phyloP scores from a whole-genome alignment of 2,329 filamentous ascomycete species.

The Aspergillus aculeatus region DNA sequence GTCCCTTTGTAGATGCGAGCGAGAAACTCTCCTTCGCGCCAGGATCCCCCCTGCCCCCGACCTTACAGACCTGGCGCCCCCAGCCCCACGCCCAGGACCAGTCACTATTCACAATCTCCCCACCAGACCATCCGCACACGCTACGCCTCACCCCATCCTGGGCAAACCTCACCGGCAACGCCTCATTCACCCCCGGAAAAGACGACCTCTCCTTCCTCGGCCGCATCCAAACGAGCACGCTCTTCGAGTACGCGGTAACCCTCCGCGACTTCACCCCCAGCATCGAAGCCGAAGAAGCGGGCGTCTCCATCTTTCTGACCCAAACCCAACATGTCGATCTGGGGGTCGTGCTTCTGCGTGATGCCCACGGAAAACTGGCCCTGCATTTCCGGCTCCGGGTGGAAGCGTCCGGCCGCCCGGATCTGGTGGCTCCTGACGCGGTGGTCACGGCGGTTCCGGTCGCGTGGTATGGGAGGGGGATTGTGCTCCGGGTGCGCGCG shows the following conservation, averaged over 20 bases:
- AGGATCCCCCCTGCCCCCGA: slow-evolving; percentile 47
- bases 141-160: slow-evolving; percentile 51
- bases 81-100: slow-evolving; percentile 39
- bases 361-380: not conserved
- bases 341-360: slow-evolving; percentile 6
- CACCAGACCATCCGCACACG: slow-evolving; percentile 41
- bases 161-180: slow-evolving; percentile 55
- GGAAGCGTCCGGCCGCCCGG: not conserved
- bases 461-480: not conserved
- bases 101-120: slow-evolving; percentile 49
- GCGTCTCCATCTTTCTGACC: slow-evolving; percentile 19
- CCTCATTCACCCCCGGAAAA: slow-evolving; percentile 22
- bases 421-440: slow-evolving; percentile 1
- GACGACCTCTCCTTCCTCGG: slow-evolving; percentile 11
- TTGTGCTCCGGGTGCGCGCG: slow-evolving; percentile 2
- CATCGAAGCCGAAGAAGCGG: slow-evolving; percentile 12
- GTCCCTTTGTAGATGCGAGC: slow-evolving; percentile 41
- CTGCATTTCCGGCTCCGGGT: not conserved
- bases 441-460: not conserved
- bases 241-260: slow-evolving; percentile 19
- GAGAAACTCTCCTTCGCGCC: slow-evolving; percentile 51
- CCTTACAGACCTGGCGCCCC: slow-evolving; percentile 57
- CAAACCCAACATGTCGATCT: slow-evolving; percentile 23
- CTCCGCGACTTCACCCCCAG: slow-evolving; percentile 2
- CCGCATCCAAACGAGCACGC: slow-evolving; percentile 19